Evolutionary conservation across 768 basidiomycete genomes (phyloP).

Genomic region (Polyporus arcularius): DNA sequence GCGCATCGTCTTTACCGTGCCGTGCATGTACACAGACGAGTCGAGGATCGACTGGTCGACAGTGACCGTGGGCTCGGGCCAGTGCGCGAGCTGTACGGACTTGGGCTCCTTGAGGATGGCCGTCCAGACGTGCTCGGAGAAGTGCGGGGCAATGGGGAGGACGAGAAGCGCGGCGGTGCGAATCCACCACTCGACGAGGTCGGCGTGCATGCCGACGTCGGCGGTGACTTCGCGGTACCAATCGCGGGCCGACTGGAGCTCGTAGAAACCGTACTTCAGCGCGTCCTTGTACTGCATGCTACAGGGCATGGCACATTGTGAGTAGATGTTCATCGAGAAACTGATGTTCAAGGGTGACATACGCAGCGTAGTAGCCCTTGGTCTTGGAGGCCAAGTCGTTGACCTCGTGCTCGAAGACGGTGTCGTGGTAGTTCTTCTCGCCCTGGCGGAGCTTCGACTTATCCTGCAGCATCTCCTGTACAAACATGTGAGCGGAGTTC

Average conservation of each 20-base stretch:
- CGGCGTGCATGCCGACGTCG: constrained; percentile 89
- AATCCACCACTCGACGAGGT: constrained; percentile 86
- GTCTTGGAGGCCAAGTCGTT: constrained; percentile 83
- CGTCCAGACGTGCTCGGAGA: constrained; percentile 88
- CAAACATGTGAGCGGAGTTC: constrained; percentile 2
- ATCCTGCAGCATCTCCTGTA: constrained; percentile 79
- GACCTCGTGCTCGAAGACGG: constrained; percentile 89
- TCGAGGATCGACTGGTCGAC: constrained; percentile 72
- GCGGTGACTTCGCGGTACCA: constrained; percentile 94
- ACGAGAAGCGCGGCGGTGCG: constrained; percentile 76
- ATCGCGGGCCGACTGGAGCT: constrained; percentile 87
- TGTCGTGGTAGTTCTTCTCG: constrained; percentile 78
- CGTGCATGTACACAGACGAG: constrained; percentile 82
- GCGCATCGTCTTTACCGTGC: constrained; percentile 87
- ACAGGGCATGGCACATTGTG: neutral
- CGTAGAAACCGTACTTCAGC: constrained; percentile 93
- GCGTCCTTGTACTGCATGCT: constrained; percentile 97
- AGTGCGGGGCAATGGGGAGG: constrained; percentile 90
- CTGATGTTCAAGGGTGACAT: constrained; percentile 32
- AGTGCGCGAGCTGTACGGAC: constrained; percentile 81
- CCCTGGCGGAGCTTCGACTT: constrained; percentile 73
- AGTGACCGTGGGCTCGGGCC: constrained; percentile 67
- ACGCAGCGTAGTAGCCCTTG: constrained; percentile 81
- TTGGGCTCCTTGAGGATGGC: constrained; percentile 68
- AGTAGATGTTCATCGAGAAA: neutral